Evolutionary conservation across 495 filamentous ascomycete genomes (phyloP).

Genomic region (Antarctomyces pellizariae): DNA sequence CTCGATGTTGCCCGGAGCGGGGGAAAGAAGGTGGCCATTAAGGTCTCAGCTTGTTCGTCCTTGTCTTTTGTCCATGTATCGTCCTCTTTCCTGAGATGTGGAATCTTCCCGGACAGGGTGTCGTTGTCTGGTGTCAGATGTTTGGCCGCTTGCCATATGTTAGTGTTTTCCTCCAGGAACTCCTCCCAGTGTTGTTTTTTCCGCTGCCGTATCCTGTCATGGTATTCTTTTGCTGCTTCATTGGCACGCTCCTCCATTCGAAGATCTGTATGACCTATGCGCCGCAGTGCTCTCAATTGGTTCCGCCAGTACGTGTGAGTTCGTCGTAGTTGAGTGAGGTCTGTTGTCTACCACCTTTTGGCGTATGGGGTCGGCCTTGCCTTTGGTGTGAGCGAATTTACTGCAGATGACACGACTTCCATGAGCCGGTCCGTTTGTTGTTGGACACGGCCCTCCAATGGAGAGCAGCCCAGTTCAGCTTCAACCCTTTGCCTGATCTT

Average conservation of each 20-base stretch:
- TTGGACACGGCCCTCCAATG: not conserved
- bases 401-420: not conserved
- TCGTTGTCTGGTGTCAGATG: constrained; percentile 1
- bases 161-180: constrained; percentile 4
- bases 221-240: constrained; percentile 5
- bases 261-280: not conserved
- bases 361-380: constrained; percentile 5
- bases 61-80: constrained; percentile 5
- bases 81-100: constrained; percentile 4
- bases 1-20: not conserved
- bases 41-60: constrained; percentile 5
- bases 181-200: constrained; percentile 3
- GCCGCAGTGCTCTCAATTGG: not conserved
- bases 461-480: not conserved
- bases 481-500: constrained; percentile 1
- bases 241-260: not conserved
- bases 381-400: not conserved
- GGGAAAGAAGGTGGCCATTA: constrained; percentile 9
- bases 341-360: constrained; percentile 5
- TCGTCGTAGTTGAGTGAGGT: constrained; percentile 2
- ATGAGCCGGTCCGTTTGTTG: not conserved
- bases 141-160: constrained; percentile 4
- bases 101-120: constrained; percentile 1
- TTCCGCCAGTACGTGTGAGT: constrained; percentile 3
- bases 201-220: constrained; percentile 1